These are phyloP conservation scores for Nosema muscidifuracis DNA, from an alignment of 371 early-diverging fungal genomes.

Conservation along the genomic window DNA sequence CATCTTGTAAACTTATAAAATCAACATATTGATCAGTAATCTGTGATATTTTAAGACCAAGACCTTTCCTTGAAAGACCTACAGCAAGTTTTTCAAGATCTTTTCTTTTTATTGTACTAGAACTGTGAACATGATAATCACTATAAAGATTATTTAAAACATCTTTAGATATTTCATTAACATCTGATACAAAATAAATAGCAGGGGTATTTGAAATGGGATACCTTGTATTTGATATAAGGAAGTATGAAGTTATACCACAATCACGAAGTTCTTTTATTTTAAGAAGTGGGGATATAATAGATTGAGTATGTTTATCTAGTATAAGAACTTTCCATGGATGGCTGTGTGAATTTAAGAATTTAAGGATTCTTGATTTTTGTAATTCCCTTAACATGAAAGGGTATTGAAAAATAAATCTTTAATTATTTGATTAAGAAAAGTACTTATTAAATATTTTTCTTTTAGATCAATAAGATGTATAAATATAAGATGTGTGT, in stretches of 20 bases:
- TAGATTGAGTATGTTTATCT: conserved; percentile 80
- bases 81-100: conserved; percentile 86
- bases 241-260: conserved; percentile 90
- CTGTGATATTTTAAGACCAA: conserved; percentile 53
- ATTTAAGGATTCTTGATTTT: conserved; percentile 39
- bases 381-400: conserved; percentile 58
- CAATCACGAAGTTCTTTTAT: conserved; percentile 88
- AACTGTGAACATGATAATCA: conserved; percentile 84
- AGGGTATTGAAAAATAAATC: not conserved
- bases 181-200: conserved; percentile 85
- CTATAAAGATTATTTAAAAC: conserved; percentile 78
- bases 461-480: no score
- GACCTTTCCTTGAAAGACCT: conserved; percentile 51
- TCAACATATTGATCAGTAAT: conserved; percentile 91
- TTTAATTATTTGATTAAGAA: no score
- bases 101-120: conserved; percentile 73
- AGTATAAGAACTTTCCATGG: conserved; percentile 91
- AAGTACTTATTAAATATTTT: no score
- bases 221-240: conserved; percentile 70
- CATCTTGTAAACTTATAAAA: conserved; percentile 78
- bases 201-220: conserved; percentile 88
- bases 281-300: conserved; percentile 86
- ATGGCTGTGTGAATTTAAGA: conserved; percentile 34
- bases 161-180: conserved; percentile 74
- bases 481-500: not conserved